Evolutionary conservation across 345 rosid genomes (phyloP), one percentile per base, ranked within the genome.

Genomic region (Passiflora organensis): DNA sequence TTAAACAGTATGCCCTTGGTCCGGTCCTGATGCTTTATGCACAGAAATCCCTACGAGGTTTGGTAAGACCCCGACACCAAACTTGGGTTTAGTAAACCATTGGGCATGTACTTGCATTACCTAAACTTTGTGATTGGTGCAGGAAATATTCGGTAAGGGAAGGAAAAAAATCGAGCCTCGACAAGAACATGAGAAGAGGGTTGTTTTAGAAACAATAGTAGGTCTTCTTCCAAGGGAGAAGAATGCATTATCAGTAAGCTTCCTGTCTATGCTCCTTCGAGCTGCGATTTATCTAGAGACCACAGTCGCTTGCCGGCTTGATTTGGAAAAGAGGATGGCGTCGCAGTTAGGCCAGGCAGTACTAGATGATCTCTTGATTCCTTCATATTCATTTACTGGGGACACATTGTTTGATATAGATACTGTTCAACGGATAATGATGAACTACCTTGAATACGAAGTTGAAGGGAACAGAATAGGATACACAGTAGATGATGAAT

Each of bases 21-120:
- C 99, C 95, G 19, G 77, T 91, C 32, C 86, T 91, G 23, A 91
- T 91, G 96, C 94, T 91, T 41, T 91, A 86, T 55, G 95, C 95
- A 10, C 95, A 88, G 66, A 91, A 84, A 67, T 81, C 95, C 46
- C 89, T 91, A 18, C 81, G 99, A 72, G 96, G 96, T 44, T 76
- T 91, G 96, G 98, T 91, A 72, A 84, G 98, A 65, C 66, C 67
- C 50, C 43, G 3, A 66, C 37, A 71, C 46, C 45, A 59, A 53
- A 48, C 46, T 22, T 60, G n/a, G n/a, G 37, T 55, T 53, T 46
- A 17, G 54, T 55, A 55, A 20, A n/a, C 25, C 53, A 21, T 18
- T 21, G 19, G 53, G 49, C 13, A 2, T 34, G 56, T 51, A n/a
- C n/a, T 73, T 51, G 23, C 13, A 9, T 9, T 49, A 37, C 39